Conservation (phyloP, 1,284 basidiomycete genomes). For the Microbotryum silenes-acaulis region DNA sequence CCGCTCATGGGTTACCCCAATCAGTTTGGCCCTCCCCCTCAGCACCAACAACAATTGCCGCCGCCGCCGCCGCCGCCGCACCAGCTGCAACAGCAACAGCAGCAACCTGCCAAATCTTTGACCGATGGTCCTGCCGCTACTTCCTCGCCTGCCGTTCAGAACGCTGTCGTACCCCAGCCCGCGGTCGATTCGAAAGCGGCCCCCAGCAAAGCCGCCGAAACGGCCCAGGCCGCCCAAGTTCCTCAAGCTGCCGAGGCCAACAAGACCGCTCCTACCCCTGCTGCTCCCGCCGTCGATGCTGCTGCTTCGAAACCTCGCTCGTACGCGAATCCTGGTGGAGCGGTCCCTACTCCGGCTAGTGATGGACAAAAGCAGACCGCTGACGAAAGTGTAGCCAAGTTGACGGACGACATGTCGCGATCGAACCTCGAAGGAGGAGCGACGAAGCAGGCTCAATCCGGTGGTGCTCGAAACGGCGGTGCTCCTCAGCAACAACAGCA, state of each 20-base stretch:
- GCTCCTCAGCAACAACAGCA: conserved; percentile 8
- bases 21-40: neutral
- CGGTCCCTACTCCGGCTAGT: conserved; percentile 1
- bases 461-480: no score
- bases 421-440: conserved; percentile 3
- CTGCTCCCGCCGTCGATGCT: conserved; percentile 2
- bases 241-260: conserved; percentile 7
- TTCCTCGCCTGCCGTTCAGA: conserved; percentile 7
- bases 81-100: neutral
- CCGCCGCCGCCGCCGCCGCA: no score
- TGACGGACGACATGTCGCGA: conserved; percentile 26
- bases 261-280: conserved; percentile 14
- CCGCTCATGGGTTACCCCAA: neutral
- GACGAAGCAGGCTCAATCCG: neutral
- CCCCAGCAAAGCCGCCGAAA: conserved; percentile 2
- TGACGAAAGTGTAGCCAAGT: conserved; percentile 23
- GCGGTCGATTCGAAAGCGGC: neutral
- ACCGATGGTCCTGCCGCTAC: neutral
- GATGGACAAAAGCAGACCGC: conserved; percentile 7
- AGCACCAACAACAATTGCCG: neutral
- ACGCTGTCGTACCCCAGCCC: neutral
- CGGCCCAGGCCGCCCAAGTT: neutral
- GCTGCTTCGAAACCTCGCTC: conserved; percentile 3
- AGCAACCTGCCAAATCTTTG: neutral
- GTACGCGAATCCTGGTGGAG: neutral